Evolutionary conservation across 768 basidiomycete species (phyloP).

Genomic region (Suillus clintonianus): DNA sequence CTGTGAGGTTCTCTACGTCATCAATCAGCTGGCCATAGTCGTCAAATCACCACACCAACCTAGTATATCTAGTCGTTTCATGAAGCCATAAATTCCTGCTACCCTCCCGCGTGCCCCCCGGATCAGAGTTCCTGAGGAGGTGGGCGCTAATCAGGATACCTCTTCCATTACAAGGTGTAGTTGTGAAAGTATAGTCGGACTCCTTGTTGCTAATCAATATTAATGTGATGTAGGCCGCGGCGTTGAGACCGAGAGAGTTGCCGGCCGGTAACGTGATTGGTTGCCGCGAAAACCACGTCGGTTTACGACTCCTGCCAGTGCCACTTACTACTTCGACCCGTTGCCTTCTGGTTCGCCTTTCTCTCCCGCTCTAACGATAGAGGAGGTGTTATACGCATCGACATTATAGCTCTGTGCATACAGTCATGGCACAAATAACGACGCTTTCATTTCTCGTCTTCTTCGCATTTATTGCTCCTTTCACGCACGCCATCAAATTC

Average conservation of each 20-base stretch:
- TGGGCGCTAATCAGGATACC: too few species aligned
- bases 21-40: background rate
- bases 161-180: too few species aligned
- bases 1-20: background rate
- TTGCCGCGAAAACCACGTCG: background rate
- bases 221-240: too few species aligned
- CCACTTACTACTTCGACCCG: background rate
- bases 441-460: conserved; percentile 25
- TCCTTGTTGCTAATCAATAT: too few species aligned
- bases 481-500: conserved; percentile 79
- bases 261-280: background rate
- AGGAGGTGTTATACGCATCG: background rate
- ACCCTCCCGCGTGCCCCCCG: too few species aligned
- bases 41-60: background rate
- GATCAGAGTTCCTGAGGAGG: too few species aligned
- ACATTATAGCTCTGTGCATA: background rate
- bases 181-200: too few species aligned
- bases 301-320: background rate
- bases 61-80: background rate
- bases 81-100: background rate
- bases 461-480: conserved; percentile 26
- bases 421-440: background rate
- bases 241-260: too few species aligned
- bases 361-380: background rate
- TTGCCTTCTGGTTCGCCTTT: background rate